These are phyloP conservation scores for Nidularia sp. DNA, from an alignment of 768 basidiomycete species.

Conservation along the genomic window DNA sequence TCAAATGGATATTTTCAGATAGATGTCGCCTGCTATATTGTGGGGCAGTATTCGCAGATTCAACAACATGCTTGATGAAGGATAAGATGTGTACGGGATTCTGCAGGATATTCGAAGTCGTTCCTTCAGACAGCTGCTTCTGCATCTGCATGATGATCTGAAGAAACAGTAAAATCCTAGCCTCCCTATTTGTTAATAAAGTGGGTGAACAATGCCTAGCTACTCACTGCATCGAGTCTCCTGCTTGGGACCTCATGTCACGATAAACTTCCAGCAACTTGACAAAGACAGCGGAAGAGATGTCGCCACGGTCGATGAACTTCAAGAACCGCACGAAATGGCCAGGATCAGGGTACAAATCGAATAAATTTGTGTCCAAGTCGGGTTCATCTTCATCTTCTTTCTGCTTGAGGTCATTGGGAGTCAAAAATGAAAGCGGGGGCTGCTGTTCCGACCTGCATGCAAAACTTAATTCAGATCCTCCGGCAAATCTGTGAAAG, in stretches of 20 bases:
- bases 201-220: background rate
- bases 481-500: too few species aligned
- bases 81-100: conserved; percentile 73
- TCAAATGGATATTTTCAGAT: too few species aligned
- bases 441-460: conserved; percentile 17
- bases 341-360: conserved; percentile 72
- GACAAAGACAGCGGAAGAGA: conserved; percentile 73
- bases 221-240: conserved; percentile 51
- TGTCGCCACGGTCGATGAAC: conserved; percentile 59
- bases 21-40: too few species aligned
- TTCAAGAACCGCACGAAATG: conserved; percentile 68
- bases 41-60: conserved; percentile 28
- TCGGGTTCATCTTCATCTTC: conserved; percentile 38
- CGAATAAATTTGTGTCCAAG: conserved; percentile 53
- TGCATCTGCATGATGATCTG: conserved; percentile 85
- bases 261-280: conserved; percentile 69
- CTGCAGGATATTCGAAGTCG: conserved; percentile 51
- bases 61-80: conserved; percentile 79
- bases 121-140: conserved; percentile 52
- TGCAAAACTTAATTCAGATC: background rate
- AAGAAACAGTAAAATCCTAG: conserved; percentile 66
- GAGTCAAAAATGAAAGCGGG: conserved; percentile 43
- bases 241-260: conserved; percentile 27
- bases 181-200: background rate
- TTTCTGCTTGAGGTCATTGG: conserved; percentile 38